Evolutionary conservation across 768 basidiomycete species (phyloP), one percentile per base, ranked within the genome.

Genomic region (Termitomyces sp.): DNA sequence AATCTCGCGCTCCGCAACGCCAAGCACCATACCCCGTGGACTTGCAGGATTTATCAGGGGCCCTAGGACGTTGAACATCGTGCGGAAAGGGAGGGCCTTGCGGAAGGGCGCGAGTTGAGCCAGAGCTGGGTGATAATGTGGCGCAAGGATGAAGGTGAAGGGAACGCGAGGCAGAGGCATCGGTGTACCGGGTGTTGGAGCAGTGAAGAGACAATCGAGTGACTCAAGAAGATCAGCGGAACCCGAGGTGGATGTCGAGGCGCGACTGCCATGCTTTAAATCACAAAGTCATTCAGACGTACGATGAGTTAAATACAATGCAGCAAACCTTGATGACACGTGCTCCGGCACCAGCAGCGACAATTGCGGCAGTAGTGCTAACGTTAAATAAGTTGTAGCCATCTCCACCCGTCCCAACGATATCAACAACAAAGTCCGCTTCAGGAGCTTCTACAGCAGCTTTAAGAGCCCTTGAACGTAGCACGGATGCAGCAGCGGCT

Each of bases 341-440:
- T 0, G 91, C 91, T 5, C 96, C 96, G 3, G 94, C 91, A 12
- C 95, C 96, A 20, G 94, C 94, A 37, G 94, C 96, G 22, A 98
- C 91, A 59, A 99, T 81, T 0, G 83, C 94, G 3, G 96, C 95
- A 1, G 92, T 88, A 1, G 96, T 97, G 68, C 93, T 95, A 44
- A 98, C 95, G 68, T 98, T 98, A 81, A 94, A 98, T 0, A 95
- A 88, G 67, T 98, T 91, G 72, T 94, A 85, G 0, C 94, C 94
- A 72, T 98, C 96, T 9, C 96, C 96, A 9, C 96, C 94, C 0
- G 93, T 94, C 2, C 94, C 94, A 20, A 96, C 94, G 55, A 96
- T 92, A 55, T 75, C 73, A 14, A 76, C 88, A 12, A 91, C 82
- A 55, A 91, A 92, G 69, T 95, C 92, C 4, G 74, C 70, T 43